Conservation (phyloP, 2,329 filamentous ascomycete genomes). For the Aspergillus transmontanensis region DNA sequence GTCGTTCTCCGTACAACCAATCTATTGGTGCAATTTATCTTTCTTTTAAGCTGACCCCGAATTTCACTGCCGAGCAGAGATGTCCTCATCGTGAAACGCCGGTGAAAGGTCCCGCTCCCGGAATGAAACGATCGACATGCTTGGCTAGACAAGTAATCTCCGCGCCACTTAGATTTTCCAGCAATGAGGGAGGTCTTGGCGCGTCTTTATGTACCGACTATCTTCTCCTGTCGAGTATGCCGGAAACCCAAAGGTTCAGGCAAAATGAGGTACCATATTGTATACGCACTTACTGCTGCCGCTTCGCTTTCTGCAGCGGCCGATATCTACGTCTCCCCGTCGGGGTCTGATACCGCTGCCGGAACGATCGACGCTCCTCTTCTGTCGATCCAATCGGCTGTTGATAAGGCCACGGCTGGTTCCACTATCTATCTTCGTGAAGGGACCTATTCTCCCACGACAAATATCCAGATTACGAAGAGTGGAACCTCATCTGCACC, state of each 20-base stretch:
- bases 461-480: slow-evolving; percentile 21
- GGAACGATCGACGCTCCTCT: slow-evolving; percentile 15
- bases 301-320: slow-evolving; percentile 7
- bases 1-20: not conserved
- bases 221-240: not conserved
- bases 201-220: not conserved
- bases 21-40: not conserved
- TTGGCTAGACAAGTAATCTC: slow-evolving; percentile 13
- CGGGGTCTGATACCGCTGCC: slow-evolving; percentile 14
- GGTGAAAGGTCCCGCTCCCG: not conserved
- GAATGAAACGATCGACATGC: not conserved
- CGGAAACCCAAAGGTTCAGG: not conserved
- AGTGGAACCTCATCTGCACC: slow-evolving; percentile 13
- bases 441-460: slow-evolving; percentile 18
- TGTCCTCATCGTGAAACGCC: slow-evolving; percentile 3
- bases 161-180: slow-evolving; percentile 11
- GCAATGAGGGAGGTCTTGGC: slow-evolving; percentile 12
- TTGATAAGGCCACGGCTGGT: slow-evolving; percentile 15
- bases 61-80: not conserved
- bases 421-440: slow-evolving; percentile 19
- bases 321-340: slow-evolving; percentile 20
- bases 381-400: slow-evolving; percentile 18
- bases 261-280: slow-evolving; percentile 3
- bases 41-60: not conserved
- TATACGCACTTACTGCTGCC: not conserved